Base-by-base conservation (phyloP, 2,329 filamentous ascomycete genomes). In the Kalaharituber pfeilii region DNA sequence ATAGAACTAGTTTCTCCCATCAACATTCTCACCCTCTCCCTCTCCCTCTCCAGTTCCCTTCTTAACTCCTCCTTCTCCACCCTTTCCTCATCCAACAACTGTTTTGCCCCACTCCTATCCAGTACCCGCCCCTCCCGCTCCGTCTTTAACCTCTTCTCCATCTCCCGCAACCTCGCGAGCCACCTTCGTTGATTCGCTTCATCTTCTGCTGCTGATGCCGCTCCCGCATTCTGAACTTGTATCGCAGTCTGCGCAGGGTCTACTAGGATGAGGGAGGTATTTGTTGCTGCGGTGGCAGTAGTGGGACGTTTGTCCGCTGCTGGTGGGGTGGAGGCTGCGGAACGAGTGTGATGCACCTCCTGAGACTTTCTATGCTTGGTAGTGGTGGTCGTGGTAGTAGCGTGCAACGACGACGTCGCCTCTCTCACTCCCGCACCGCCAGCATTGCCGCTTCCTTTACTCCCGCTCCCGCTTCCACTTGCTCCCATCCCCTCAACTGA, bases 101-200 rank as follows among this genome's bases (percentile, higher is more conserved):
- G 83, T 53, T 85, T 73, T 26, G 89, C 89, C 24, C 86, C 87
- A 49, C 77, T 82, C 2, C 91, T 79, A 69, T 98, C 91, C 55
- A 94, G 72, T 52, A 93, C 72, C 45, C 91, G 73, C 1, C 81
- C 87, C 68, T 96, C 91, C 13, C 91, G 73, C 70, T 98, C 91
- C 47, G 84, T 81, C 67, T 94, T 94, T 18, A 98, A 73, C 62
- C 93, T 79, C 60, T 82, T 77, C 72, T 98, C 91, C 62, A 96
- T 72, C 66, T 96, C 88, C 55, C 86, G 80, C 29, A 96, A 73
- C 5, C 91, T 73, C 59, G 94, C 78, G 60, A 93, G 80, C 86
- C 86, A 94, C 61, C 83, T 79, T 60, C 84, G 81, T 62, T 89
- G 33, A 39, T 13, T 39, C 5, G 20, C 33, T 4, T 13, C 13